Conservation (phyloP, 2,329 filamentous ascomycete genomes). For the Monilinia laxa region DNA sequence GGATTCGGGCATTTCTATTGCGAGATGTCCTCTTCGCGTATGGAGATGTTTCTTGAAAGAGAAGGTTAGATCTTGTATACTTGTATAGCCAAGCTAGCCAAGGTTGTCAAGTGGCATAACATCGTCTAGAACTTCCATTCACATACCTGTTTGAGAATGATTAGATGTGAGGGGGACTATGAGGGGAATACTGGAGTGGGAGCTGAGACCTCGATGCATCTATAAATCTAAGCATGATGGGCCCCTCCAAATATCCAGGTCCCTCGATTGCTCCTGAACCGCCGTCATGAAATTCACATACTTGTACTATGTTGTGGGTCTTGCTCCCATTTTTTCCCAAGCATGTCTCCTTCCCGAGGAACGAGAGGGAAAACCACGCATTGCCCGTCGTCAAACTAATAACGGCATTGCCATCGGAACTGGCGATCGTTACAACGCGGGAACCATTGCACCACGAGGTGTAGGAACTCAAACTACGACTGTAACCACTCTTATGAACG, state of each 20-base stretch:
- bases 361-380: conserved; percentile 30
- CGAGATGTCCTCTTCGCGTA: neutral
- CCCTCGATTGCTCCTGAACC: neutral
- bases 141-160: neutral
- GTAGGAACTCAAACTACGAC: conserved; percentile 44
- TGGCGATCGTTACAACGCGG: conserved; percentile 46
- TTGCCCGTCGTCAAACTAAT: conserved; percentile 28
- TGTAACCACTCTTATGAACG: conserved; percentile 45
- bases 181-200: neutral
- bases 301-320: conserved; percentile 25
- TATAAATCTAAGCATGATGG: conserved; percentile 1
- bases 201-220: neutral
- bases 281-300: conserved; percentile 31
- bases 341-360: conserved; percentile 45
- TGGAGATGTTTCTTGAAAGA: neutral
- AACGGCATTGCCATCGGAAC: conserved; percentile 43
- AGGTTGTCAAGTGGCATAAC: conserved; percentile 1
- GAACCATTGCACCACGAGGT: conserved; percentile 45
- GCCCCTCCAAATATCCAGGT: neutral
- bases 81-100: conserved; percentile 5
- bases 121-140: neutral
- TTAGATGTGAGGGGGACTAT: neutral
- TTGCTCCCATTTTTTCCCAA: conserved; percentile 28
- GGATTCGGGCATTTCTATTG: neutral
- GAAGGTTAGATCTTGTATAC: neutral